Evolutionary conservation across 1,284 basidiomycete species (phyloP), one percentile per base, ranked within the genome.

Genomic region (Ganoderma lucidum): DNA sequence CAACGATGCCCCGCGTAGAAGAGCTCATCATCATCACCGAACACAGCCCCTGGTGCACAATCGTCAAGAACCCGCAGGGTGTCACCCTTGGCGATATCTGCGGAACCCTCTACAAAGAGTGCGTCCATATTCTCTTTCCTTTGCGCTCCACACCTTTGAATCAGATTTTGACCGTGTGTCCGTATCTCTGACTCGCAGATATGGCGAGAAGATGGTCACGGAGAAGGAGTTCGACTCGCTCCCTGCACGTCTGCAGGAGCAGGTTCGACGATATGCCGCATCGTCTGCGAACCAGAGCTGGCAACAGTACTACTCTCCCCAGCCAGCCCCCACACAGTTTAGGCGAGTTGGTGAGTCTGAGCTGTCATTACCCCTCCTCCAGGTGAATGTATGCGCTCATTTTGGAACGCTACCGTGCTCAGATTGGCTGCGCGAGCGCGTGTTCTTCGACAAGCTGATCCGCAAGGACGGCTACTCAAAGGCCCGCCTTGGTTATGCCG

Each of bases 391-490:
- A 41, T 14, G 58, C 19, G 58, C 58, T 28, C n/a, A 41, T 12
- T 8, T n/a, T 60, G 8, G 23, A 23, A 19, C 12, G 2, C 14
- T 60, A 32, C 44, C n/a, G 8, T 60, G 9, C 64, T 10, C 59
- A 93, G 93, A 94, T 76, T 94, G 92, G 92, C 83, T 94, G 23
- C 86, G 90, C 60, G 92, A 93, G 69, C 85, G 86, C 66, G 81
- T 86, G 39, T 93, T 84, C 78, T 93, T 94, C 72, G 92, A 94
- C 66, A 84, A 85, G n/a, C 75, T 95, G 67, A 70, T 74, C 19
- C 85, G 83, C 75, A 87, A 90, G 72, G 90, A 93, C 72, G 75
- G 75, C 6, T 94, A 94, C 74, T 81, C 85, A 1, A 74, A 81
- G 45, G 77, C 81, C 12, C 85, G 92, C 14, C 86, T 95, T 42